Percentiles rank a stretch among this genome's conserved stretches.
Conservation (phyloP, 345 rosid species). For the Viola odorata region DNA sequence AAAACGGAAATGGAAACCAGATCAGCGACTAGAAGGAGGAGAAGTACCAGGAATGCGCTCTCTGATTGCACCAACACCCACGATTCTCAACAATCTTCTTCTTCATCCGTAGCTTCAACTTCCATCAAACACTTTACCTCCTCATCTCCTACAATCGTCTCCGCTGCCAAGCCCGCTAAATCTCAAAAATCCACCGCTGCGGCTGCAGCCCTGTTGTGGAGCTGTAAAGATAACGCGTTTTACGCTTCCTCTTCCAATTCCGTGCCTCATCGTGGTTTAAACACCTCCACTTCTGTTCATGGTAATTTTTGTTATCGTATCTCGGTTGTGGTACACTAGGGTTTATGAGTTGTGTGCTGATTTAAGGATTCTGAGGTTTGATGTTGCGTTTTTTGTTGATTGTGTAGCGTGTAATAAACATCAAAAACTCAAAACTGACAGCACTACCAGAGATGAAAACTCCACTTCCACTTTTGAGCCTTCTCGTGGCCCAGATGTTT, state of each 20-base stretch:
- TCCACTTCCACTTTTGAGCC: too few relatives aligned
- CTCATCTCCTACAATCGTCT: background rate
- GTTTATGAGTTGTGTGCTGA: background rate
- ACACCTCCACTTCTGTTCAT: background rate
- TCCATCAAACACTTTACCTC: conserved; percentile 6
- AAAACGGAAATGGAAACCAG: background rate
- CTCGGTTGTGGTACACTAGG: background rate
- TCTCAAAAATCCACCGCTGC: background rate
- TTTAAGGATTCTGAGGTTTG: background rate
- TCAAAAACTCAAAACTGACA: too few relatives aligned
- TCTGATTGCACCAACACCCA: conserved; percentile 38
- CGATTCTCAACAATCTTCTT: background rate
- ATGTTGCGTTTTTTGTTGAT: background rate
- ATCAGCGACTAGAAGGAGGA: background rate
- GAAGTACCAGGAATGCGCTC: conserved; percentile 21
- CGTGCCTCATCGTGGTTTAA: conserved; percentile 2
- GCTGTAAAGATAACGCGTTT: background rate
- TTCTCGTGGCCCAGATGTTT: too few relatives aligned
- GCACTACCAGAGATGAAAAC: too few relatives aligned
- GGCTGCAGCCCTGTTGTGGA: conserved; percentile 5
- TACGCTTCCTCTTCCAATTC: conserved; percentile 10
- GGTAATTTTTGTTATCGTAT: conserved; percentile 12
- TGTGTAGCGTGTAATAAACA: too few relatives aligned
- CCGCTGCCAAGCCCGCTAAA: background rate
- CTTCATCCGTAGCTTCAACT: conserved; percentile 6